These are phyloP conservation scores for Penicillium sp. DNA, from an alignment of 2,329 filamentous ascomycete species.

Conservation along the genomic window DNA sequence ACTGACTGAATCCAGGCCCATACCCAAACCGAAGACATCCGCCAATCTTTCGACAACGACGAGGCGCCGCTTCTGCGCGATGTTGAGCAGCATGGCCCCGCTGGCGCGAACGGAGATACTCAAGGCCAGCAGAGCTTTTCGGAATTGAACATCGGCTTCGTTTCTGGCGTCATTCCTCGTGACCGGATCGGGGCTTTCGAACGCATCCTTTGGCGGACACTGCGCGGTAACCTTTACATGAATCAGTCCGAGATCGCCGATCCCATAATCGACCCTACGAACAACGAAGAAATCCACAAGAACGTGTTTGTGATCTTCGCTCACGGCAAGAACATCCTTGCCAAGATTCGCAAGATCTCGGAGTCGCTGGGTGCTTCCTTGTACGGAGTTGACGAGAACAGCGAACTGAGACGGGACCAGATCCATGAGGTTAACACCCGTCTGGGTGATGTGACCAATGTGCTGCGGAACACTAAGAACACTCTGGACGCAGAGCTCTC, in stretches of 20 bases:
- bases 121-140: constrained; percentile 85
- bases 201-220: constrained; percentile 94
- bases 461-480: constrained; percentile 91
- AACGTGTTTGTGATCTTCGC: constrained; percentile 99
- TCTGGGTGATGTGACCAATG: constrained; percentile 86
- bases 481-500: constrained; percentile 91
- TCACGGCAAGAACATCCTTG: constrained; percentile 95
- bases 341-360: constrained; percentile 98
- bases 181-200: constrained; percentile 95
- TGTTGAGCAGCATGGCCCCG: constrained; percentile 76
- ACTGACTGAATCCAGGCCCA: constrained; percentile 62
- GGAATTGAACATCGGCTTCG: constrained; percentile 98
- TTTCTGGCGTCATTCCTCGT: constrained; percentile 90
- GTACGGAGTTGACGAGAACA: constrained; percentile 97
- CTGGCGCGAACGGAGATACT: constrained; percentile 64
- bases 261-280: constrained; percentile 85
- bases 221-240: constrained; percentile 99
- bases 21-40: constrained; percentile 94
- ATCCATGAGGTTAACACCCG: constrained; percentile 97
- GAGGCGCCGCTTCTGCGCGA: constrained; percentile 93
- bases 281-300: constrained; percentile 91
- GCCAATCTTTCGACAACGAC: constrained; percentile 82
- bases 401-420: constrained; percentile 91
- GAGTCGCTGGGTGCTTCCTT: constrained; percentile 95
- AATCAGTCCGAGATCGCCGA: constrained; percentile 99